Evolutionary conservation across 768 basidiomycete species (phyloP).

Genomic region (Pleurotus ostreatus): DNA sequence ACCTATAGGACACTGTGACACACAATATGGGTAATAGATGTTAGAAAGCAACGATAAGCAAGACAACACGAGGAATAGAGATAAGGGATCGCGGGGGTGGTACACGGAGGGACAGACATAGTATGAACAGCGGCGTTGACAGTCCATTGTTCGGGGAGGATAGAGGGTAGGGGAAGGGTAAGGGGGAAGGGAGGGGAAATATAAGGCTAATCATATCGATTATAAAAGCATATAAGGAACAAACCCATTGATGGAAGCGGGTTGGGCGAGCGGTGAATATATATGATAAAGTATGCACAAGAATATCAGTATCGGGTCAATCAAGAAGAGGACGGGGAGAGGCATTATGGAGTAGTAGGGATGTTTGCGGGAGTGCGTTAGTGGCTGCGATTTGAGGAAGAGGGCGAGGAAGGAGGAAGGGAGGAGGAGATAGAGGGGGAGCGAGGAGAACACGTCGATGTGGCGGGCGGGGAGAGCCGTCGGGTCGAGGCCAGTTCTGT

Average conservation of each 20-base stretch:
- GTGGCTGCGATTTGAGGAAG: not conserved
- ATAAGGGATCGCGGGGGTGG: not conserved
- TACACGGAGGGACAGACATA: not conserved
- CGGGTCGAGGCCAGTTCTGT: not conserved
- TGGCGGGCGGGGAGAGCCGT: too few species aligned
- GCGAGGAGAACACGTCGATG: too few species aligned
- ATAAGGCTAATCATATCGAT: not conserved
- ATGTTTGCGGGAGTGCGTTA: not conserved
- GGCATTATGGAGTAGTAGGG: not conserved
- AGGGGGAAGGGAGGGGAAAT: not conserved
- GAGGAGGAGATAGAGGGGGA: not conserved
- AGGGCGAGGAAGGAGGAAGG: not conserved
- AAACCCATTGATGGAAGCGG: not conserved
- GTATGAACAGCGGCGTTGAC: not conserved
- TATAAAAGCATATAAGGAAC: not conserved
- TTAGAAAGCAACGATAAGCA: constrained; percentile 1
- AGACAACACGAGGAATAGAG: constrained; percentile 1
- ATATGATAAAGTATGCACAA: not conserved
- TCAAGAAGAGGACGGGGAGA: not conserved
- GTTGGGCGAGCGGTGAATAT: not conserved
- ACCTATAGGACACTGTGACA: not conserved
- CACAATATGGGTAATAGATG: not conserved
- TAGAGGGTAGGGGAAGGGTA: not conserved
- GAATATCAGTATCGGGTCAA: not conserved
- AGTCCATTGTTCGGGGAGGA: not conserved